Conservation (phyloP, 352 stramenopile species). For the Phytopythium chamaehyphon region DNA sequence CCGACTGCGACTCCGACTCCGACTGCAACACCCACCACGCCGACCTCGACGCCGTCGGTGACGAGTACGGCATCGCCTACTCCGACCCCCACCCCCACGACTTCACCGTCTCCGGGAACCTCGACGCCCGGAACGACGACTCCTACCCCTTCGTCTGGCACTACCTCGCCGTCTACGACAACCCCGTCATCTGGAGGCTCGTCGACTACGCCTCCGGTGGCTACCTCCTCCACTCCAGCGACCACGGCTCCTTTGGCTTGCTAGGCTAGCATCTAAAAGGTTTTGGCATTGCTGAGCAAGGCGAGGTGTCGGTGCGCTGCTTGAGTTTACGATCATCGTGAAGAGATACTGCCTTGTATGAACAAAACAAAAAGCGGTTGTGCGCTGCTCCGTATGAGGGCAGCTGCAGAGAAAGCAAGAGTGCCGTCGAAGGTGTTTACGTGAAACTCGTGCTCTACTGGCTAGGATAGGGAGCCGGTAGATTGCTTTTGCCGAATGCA, state of each 20-base stretch:
- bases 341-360: no score
- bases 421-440: no score
- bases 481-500: no score
- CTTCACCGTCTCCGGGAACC: background rate
- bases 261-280: background rate
- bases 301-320: no score
- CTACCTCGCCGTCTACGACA: background rate
- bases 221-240: background rate
- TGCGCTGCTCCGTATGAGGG: no score
- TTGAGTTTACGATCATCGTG: no score
- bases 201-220: background rate
- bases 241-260: constrained; percentile 2
- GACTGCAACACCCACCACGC: background rate
- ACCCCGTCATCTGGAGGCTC: background rate
- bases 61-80: background rate
- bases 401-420: no score
- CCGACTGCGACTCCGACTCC: background rate
- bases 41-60: background rate
- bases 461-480: no score
- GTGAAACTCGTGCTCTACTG: no score
- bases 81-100: background rate
- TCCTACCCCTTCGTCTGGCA: background rate
- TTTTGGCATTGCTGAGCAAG: no score
- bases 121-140: background rate
- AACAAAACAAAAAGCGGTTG: no score